These are phyloP conservation scores for Taiozyma onychis DNA, from an alignment of 1,139 yeast genomes.

Conservation along the genomic window DNA sequence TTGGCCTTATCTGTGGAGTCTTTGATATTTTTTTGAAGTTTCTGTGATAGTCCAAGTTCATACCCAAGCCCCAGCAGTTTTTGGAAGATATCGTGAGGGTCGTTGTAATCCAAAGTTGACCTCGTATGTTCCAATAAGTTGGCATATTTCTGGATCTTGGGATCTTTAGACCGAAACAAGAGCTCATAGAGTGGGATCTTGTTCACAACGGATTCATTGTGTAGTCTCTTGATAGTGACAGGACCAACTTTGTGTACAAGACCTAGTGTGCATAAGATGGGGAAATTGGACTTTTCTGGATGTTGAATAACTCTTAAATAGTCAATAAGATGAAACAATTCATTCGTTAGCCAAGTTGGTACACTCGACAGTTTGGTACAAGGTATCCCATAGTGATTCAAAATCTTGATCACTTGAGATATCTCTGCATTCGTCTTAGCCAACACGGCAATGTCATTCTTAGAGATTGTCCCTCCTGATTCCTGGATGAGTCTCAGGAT, in stretches of 20 bases:
- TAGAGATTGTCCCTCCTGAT: constrained; percentile 41
- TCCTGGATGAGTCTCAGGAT: constrained; percentile 37
- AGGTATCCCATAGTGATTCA: constrained; percentile 39
- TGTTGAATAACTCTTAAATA: constrained; percentile 37
- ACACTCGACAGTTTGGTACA: constrained; percentile 40
- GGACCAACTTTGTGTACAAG: constrained; percentile 29
- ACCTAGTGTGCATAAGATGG: constrained; percentile 28
- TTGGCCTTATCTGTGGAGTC: constrained; percentile 10
- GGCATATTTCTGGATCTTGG: constrained; percentile 14
- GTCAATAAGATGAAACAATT: constrained; percentile 45
- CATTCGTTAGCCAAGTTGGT: constrained; percentile 49
- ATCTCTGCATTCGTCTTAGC: constrained; percentile 51
- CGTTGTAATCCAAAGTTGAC: constrained; percentile 20
- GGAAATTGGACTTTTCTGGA: constrained; percentile 28
- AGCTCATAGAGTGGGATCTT: constrained; percentile 23
- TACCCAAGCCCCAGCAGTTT: constrained; percentile 22
- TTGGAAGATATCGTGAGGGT: constrained; percentile 26
- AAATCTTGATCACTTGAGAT: constrained; percentile 34
- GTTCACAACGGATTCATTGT: constrained; percentile 7
- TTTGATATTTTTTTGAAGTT: constrained; percentile 8
- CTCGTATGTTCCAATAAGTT: constrained; percentile 13
- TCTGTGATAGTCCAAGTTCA: constrained; percentile 25
- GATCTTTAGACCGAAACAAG: background rate
- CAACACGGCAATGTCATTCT: constrained; percentile 50
- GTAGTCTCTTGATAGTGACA: constrained; percentile 22